phyloP scores from a whole-genome alignment of 306 rosid species.

The Pueraria montana region DNA sequence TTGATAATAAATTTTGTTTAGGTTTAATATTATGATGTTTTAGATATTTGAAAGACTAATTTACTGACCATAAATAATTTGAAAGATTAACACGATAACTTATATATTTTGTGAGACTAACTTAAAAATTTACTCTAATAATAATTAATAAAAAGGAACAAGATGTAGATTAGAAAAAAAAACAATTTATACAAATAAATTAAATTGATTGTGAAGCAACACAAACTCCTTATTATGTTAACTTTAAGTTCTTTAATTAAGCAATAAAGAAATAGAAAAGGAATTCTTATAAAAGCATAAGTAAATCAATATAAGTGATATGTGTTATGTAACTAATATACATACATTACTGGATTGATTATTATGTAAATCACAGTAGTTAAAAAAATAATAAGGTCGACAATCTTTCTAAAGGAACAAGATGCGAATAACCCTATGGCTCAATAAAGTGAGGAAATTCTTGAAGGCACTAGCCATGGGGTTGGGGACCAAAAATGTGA shows the following conservation, averaged over 20 bases:
- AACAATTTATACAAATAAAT: too few species aligned
- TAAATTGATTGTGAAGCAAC: too few species aligned
- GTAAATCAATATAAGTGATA: background rate
- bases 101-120: too few species aligned
- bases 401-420: background rate
- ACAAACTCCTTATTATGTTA: too few species aligned
- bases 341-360: background rate
- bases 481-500: slow-evolving; percentile 14
- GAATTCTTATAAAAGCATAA: background rate
- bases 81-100: too few species aligned
- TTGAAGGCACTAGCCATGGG: slow-evolving; percentile 14
- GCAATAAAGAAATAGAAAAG: background rate
- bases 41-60: too few species aligned
- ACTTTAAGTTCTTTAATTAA: slow-evolving; percentile 3
- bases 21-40: too few species aligned
- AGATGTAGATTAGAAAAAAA: too few species aligned
- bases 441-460: slow-evolving; percentile 25
- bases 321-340: background rate
- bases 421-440: background rate
- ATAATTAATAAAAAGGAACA: too few species aligned
- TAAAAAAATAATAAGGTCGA: background rate
- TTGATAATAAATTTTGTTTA: too few species aligned
- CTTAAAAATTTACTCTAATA: too few species aligned
- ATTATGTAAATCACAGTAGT: background rate
- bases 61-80: too few species aligned